Conservation (phyloP, 2,329 filamentous ascomycete species). For the Mycosphaerella sp. region DNA sequence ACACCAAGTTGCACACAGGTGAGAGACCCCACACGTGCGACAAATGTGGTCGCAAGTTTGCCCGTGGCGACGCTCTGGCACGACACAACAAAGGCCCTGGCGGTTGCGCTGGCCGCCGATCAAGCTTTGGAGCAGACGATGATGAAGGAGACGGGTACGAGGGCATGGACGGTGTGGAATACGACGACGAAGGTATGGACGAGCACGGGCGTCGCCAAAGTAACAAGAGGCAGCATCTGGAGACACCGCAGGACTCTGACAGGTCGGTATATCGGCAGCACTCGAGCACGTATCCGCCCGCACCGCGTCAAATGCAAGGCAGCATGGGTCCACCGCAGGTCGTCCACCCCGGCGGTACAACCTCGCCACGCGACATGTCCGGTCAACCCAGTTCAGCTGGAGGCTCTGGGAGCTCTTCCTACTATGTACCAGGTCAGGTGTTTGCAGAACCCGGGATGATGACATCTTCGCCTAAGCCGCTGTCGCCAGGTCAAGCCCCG, state of each 20-base stretch:
- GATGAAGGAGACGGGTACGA: constrained; percentile 49
- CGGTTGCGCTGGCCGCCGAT: constrained; percentile 84
- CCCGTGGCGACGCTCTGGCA: constrained; percentile 87
- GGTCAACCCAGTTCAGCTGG: constrained; percentile 26
- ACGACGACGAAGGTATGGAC: constrained; percentile 58
- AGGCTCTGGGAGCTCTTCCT: constrained; percentile 21
- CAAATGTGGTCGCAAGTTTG: constrained; percentile 91
- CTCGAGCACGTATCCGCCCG: constrained; percentile 69
- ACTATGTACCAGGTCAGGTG: constrained; percentile 45
- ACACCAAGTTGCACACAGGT: constrained; percentile 93
- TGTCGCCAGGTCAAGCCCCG: constrained; percentile 58
- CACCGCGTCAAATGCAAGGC: constrained; percentile 24
- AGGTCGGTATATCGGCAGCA: constrained; percentile 58
- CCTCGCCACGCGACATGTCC: constrained; percentile 37
- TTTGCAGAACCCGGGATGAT: constrained; percentile 63
- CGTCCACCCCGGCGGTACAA: constrained; percentile 29
- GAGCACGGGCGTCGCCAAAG: constrained; percentile 56
- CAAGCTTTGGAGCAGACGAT: constrained; percentile 77
- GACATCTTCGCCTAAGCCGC: constrained; percentile 80
- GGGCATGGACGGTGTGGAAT: constrained; percentile 59
- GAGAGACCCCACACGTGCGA: constrained; percentile 92
- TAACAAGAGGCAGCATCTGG: constrained; percentile 66
- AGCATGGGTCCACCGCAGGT: constrained; percentile 36
- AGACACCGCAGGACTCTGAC: constrained; percentile 49
- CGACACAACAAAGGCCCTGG: constrained; percentile 93